These are phyloP conservation scores for Penicillium chermesinum DNA, from an alignment of 495 filamentous ascomycete genomes.

Conservation along the genomic window DNA sequence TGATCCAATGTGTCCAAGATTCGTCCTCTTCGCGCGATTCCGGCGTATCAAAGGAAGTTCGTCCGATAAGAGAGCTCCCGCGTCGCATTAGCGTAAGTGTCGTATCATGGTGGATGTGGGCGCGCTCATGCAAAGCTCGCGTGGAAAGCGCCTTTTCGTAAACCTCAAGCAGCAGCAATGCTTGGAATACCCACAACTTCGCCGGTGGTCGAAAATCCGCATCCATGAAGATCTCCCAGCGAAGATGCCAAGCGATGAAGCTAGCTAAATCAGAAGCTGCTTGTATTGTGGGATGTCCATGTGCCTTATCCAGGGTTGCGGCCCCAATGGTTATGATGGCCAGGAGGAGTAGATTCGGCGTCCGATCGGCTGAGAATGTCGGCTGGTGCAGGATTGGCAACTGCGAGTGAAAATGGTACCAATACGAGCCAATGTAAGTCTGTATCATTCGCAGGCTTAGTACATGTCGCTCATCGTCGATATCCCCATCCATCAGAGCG, in stretches of 20 bases:
- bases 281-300: slow-evolving; percentile 67
- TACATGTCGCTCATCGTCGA: slow-evolving; percentile 67
- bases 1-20: slow-evolving; percentile 97
- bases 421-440: slow-evolving; percentile 87
- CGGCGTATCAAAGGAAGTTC: slow-evolving; percentile 80
- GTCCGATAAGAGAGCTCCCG: slow-evolving; percentile 87
- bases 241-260: slow-evolving; percentile 84
- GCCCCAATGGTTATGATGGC: slow-evolving; percentile 94
- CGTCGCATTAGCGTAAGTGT: slow-evolving; percentile 93
- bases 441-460: slow-evolving; percentile 93
- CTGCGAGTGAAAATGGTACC: slow-evolving; percentile 92
- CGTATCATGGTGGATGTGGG: slow-evolving; percentile 95
- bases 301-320: slow-evolving; percentile 75
- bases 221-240: slow-evolving; percentile 91
- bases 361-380: slow-evolving; percentile 83
- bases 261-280: slow-evolving; percentile 72
- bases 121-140: slow-evolving; percentile 84
- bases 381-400: slow-evolving; percentile 92
- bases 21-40: slow-evolving; percentile 82
- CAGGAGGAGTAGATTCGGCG: slow-evolving; percentile 78
- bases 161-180: slow-evolving; percentile 80
- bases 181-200: slow-evolving; percentile 97
- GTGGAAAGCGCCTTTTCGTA: slow-evolving; percentile 98
- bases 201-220: slow-evolving; percentile 88
- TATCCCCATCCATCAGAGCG: slow-evolving; percentile 70